A percentile compares a stretch with the other conserved stretches of the same genome.
phyloP scores from a whole-genome alignment of 306 rosid genomes.

The Quercus suber region DNA sequence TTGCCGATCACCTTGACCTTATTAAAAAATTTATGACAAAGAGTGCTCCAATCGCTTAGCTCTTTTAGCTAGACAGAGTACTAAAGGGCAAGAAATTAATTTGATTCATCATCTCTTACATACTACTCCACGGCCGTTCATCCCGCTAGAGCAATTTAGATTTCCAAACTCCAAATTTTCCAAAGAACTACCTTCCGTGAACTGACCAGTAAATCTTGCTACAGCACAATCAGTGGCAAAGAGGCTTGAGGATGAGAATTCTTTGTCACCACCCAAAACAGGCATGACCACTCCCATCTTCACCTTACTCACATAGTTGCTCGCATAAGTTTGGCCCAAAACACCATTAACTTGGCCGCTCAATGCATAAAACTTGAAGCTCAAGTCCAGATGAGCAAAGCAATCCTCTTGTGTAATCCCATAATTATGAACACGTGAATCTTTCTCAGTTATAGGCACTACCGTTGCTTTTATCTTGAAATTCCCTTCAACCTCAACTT shows the following conservation, averaged over 20 bases:
- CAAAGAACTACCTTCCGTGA: background rate
- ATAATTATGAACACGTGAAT: slow-evolving; percentile 14
- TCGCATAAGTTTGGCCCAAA: slow-evolving; percentile 26
- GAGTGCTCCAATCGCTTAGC: background rate
- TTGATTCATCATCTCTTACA: slow-evolving; percentile 28
- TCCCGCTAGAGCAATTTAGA: slow-evolving; percentile 33
- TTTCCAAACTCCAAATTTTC: slow-evolving; percentile 4
- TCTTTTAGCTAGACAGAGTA: background rate
- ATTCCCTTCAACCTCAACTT: slow-evolving; percentile 22
- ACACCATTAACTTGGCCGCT: slow-evolving; percentile 29
- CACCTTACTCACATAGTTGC: slow-evolving; percentile 28
- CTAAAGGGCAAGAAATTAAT: background rate
- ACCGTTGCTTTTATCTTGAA: slow-evolving; percentile 27
- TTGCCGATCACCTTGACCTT: background rate
- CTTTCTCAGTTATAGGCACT: slow-evolving; percentile 21
- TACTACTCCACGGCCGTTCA: slow-evolving; percentile 39
- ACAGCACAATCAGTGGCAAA: slow-evolving; percentile 30
- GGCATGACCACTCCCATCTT: slow-evolving; percentile 49
- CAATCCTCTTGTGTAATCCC: slow-evolving; percentile 26
- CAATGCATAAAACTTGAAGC: slow-evolving; percentile 29
- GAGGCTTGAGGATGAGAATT: slow-evolving; percentile 30
- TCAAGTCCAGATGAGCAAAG: slow-evolving; percentile 33
- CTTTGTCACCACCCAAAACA: slow-evolving; percentile 36
- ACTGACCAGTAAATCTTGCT: slow-evolving; percentile 16
- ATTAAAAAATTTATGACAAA: background rate